These are phyloP conservation scores for Xylaria sp. DNA, from an alignment of 2,329 filamentous ascomycete genomes.

Conservation along the genomic window DNA sequence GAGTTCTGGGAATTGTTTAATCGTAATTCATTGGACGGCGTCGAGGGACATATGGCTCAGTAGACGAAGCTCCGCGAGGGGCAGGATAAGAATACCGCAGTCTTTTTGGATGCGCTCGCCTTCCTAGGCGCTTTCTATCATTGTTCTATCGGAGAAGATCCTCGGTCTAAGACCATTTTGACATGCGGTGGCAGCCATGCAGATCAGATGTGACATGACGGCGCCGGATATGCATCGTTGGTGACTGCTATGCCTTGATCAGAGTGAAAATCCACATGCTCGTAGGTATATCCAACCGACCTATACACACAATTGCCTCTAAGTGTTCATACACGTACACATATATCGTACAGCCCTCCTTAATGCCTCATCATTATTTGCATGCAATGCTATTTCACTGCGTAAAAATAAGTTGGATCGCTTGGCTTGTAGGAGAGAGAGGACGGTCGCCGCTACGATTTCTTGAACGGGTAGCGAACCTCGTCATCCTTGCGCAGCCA, in stretches of 20 bases:
- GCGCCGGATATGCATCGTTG: conserved; percentile 18
- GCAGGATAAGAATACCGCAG: conserved; percentile 32
- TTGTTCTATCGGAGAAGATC: conserved; percentile 37
- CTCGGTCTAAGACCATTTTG: conserved; percentile 25
- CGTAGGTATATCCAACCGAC: conserved; percentile 26
- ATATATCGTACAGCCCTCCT: conserved; percentile 31
- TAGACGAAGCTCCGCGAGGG: conserved; percentile 35
- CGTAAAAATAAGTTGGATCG: not conserved
- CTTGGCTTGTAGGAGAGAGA: not conserved
- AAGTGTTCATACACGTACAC: conserved; percentile 7
- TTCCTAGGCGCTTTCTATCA: conserved; percentile 37
- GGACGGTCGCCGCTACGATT: conserved; percentile 16
- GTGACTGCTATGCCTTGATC: conserved; percentile 28
- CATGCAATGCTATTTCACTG: not conserved
- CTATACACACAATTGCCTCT: conserved; percentile 1
- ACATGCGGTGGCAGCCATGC: conserved; percentile 3
- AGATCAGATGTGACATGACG: conserved; percentile 31
- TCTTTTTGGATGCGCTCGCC: conserved; percentile 24
- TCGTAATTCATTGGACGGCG: conserved; percentile 34
- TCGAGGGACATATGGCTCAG: conserved; percentile 20
- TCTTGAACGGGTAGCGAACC: conserved; percentile 71
- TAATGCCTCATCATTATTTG: not conserved
- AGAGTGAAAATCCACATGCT: conserved; percentile 24
- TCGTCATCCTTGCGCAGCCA: conserved; percentile 87
- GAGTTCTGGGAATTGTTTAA: conserved; percentile 37